Evolutionary conservation across 75 land plant species (phyloP).

Genomic region (Larix kaempferi): DNA sequence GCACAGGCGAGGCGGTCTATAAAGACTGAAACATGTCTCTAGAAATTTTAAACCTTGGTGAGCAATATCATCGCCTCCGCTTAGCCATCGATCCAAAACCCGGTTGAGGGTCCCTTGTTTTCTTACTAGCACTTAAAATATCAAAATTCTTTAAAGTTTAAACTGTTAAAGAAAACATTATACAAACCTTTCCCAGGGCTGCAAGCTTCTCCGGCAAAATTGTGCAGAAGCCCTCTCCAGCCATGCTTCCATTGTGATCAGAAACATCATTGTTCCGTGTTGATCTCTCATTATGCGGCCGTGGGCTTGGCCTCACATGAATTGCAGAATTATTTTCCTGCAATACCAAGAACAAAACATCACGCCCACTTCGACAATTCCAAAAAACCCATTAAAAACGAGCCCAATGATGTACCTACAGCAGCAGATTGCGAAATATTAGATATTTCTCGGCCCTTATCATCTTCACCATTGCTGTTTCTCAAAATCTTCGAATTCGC

Average conservation of each 20-base stretch:
- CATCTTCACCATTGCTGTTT: background rate
- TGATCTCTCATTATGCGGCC: background rate
- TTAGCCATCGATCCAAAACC: background rate
- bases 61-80: background rate
- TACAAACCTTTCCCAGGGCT: slow-evolving; percentile 1
- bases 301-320: background rate
- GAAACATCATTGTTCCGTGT: background rate
- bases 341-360: background rate
- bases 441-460: background rate
- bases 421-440: background rate
- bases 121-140: background rate
- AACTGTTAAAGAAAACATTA: background rate
- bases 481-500: background rate
- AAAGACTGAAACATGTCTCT: background rate
- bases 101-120: background rate
- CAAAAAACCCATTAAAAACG: background rate
- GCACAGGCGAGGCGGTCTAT: background rate
- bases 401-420: background rate
- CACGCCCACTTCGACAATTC: background rate
- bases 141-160: background rate
- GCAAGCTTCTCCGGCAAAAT: background rate
- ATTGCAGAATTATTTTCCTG: background rate
- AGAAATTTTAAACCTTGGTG: background rate
- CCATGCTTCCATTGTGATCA: background rate
- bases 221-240: background rate